Evolutionary conservation across 1,139 yeast genomes (phyloP), one percentile per base, ranked within the genome.

Genomic region (Taphrina flavorubra): DNA sequence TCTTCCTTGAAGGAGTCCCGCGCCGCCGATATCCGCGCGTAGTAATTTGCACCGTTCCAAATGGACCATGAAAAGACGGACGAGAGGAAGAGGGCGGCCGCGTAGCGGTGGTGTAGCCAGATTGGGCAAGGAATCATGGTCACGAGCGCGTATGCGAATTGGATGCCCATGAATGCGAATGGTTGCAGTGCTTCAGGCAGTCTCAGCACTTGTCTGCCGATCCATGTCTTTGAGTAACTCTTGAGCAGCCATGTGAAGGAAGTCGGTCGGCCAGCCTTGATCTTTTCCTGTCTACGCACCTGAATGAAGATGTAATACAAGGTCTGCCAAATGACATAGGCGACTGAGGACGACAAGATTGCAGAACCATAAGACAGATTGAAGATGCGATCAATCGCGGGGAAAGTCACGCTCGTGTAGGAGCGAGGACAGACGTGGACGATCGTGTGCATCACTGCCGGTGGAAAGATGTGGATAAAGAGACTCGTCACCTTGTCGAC

Each of bases 1-100:
- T 94, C 97, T 75, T 88, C 90, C 75, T 87, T 96, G 78, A 89
- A 87, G 1, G 59, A 44, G 37, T 63, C 67, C 75, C 91, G 83
- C 76, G 88, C 89, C 70, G 96, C 97, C 79, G 92, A 94, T 56
- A 89, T 88, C 76, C 94, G 98, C 70, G 94, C 84, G 76, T 94
- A 94, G 76, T 90, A 94, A 0, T 97, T 90, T 1, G 98, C 98
- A 44, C 99, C 99, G 74, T 94, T 92, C 77, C 89, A 90, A 63
- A 92, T 83, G 1, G 98, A 96, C 79, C 87, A 84, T 47, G 87
- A 78, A 74, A 92, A 91, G 37, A 94, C 90, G 68, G 84, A 82
- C 1, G 86, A 78, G 71, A 94, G 84, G 76, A 92, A 92, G 0
- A 82, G 74, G 0, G 88, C 86, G 55, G 96, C 90, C 0, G 89